phyloP scores from a whole-genome alignment of 192 early-diverging fungal species.

The Rhizophagus prolifer region DNA sequence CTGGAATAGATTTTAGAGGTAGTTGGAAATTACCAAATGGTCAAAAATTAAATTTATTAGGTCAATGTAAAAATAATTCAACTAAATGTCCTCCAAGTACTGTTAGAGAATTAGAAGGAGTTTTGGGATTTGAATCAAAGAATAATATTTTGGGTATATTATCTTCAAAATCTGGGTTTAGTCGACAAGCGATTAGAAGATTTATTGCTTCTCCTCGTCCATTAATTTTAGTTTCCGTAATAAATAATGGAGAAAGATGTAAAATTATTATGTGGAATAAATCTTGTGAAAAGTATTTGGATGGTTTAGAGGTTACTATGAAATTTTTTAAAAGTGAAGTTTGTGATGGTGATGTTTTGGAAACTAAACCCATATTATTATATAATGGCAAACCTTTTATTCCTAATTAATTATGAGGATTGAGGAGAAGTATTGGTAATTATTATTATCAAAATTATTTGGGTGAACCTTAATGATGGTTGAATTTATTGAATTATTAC shows the following conservation, averaged over 20 bases:
- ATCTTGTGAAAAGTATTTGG: constrained; percentile 7
- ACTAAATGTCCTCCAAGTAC: neutral
- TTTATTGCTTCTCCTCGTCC: constrained; percentile 2
- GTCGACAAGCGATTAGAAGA: neutral
- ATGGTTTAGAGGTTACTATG: neutral
- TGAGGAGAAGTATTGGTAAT: neutral
- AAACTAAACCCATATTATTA: neutral
- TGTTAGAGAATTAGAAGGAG: constrained; percentile 26
- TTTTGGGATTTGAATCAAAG: neutral
- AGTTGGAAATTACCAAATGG: constrained; percentile 1
- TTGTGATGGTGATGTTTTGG: neutral
- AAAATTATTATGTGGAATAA: constrained; percentile 11
- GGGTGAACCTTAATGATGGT: too few relatives aligned
- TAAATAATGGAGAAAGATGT: neutral
- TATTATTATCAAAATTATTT: neutral
- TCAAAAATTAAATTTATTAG: constrained; percentile 17
- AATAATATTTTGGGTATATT: constrained; percentile 5
- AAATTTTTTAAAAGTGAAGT: neutral
- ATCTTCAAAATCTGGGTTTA: constrained; percentile 11
- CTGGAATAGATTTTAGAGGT: constrained; percentile 28
- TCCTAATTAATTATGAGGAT: too few relatives aligned
- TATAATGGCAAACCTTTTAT: constrained; percentile 13
- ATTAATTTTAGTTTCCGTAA: constrained; percentile 2
- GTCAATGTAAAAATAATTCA: constrained; percentile 21
- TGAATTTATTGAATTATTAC: too few relatives aligned